Conservation (phyloP, 2,329 filamentous ascomycete species). For the Epichloe uncinata region DNA sequence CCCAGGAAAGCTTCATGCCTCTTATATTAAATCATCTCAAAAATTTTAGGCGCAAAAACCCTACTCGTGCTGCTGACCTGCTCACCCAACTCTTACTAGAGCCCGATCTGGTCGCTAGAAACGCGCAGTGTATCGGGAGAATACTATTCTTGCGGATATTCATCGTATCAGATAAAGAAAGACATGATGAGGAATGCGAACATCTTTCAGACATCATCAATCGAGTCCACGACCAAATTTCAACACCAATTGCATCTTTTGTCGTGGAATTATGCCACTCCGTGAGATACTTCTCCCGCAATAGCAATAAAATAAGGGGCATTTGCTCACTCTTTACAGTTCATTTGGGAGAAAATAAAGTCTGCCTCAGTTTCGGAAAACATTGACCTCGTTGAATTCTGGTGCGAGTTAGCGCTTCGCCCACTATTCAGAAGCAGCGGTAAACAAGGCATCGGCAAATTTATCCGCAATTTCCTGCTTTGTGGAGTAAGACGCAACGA, state of each 20-base stretch:
- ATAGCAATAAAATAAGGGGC: too few species aligned
- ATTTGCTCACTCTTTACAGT: slow-evolving; percentile 27
- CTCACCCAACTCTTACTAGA: slow-evolving; percentile 51
- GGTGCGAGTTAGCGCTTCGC: slow-evolving; percentile 60
- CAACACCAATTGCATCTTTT: slow-evolving; percentile 38
- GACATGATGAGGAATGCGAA: slow-evolving; percentile 14
- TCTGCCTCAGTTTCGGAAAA: slow-evolving; percentile 37
- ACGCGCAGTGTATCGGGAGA: slow-evolving; percentile 52
- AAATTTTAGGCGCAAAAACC: slow-evolving; percentile 43
- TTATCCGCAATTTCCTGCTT: slow-evolving; percentile 58
- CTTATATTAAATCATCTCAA: slow-evolving; percentile 55
- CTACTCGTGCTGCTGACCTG: slow-evolving; percentile 31
- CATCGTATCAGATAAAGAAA: slow-evolving; percentile 40
- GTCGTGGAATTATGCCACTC: slow-evolving; percentile 56
- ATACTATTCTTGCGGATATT: slow-evolving; percentile 54
- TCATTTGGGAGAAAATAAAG: slow-evolving; percentile 75
- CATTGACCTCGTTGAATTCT: slow-evolving; percentile 44
- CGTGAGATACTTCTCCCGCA: slow-evolving; percentile 26
- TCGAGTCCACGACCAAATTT: slow-evolving; percentile 29
- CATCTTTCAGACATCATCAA: slow-evolving; percentile 15
- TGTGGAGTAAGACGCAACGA: slow-evolving; percentile 44
- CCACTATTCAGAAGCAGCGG: slow-evolving; percentile 52
- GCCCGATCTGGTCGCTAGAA: slow-evolving; percentile 37
- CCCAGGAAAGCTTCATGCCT: slow-evolving; percentile 51
- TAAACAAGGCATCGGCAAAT: slow-evolving; percentile 51